Evolutionary conservation across 2,329 filamentous ascomycete species (phyloP).

Genomic region (Blastomyces gilchristii): DNA sequence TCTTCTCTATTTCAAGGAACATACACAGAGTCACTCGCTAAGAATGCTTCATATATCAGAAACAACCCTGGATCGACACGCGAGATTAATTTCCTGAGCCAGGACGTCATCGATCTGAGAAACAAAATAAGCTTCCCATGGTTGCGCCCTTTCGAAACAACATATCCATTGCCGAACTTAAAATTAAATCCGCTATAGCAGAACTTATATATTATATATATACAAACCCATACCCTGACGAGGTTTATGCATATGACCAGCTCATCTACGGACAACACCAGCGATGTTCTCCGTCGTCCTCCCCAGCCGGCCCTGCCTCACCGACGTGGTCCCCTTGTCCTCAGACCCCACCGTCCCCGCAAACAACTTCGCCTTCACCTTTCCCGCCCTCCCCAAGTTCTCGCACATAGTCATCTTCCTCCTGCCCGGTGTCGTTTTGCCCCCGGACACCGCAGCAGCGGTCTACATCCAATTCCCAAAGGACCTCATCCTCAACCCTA

Average conservation of each 20-base stretch:
- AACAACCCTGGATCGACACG: background rate
- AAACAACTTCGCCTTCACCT: constrained; percentile 57
- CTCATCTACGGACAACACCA: background rate
- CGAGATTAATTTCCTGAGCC: constrained; percentile 1
- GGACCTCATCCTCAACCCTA: constrained; percentile 27
- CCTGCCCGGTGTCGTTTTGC: constrained; percentile 65
- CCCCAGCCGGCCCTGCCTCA: constrained; percentile 50
- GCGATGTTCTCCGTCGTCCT: constrained; percentile 54
- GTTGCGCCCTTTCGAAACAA: background rate
- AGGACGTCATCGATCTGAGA: background rate
- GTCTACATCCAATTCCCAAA: constrained; percentile 73
- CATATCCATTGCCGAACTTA: background rate
- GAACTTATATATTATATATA: background rate
- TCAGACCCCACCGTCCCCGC: constrained; percentile 45
- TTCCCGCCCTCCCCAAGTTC: constrained; percentile 51
- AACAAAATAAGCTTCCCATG: no score
- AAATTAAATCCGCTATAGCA: background rate
- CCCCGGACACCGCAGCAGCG: constrained; percentile 66
- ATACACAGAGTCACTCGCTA: background rate
- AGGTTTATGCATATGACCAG: background rate
- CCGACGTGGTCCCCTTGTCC: constrained; percentile 42
- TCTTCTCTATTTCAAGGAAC: background rate
- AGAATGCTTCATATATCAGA: background rate
- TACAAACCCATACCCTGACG: background rate
- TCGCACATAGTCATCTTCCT: constrained; percentile 80